Evolutionary conservation across 257 asterid genomes (phyloP).

Genomic region (Primulina huaijiensis): DNA sequence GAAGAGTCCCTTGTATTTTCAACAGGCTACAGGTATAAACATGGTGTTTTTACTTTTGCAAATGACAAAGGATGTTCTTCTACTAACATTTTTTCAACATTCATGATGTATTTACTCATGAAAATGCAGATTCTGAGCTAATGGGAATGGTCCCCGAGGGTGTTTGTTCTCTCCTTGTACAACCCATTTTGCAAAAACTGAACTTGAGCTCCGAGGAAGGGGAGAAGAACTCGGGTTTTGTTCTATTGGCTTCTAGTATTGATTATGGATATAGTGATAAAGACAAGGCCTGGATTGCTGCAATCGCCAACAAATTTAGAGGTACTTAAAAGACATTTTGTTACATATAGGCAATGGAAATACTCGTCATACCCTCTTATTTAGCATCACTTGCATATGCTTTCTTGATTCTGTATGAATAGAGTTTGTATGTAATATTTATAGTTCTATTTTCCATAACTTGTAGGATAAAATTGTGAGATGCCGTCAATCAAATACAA

Average conservation of each 20-base stretch:
- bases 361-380: neutral
- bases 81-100: slow-evolving; percentile 6
- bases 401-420: slow-evolving; percentile 4
- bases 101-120: slow-evolving; percentile 17
- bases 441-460: neutral
- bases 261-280: slow-evolving; percentile 61
- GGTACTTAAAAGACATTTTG: slow-evolving; percentile 27
- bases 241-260: slow-evolving; percentile 71
- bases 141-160: slow-evolving; percentile 73
- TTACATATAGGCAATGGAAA: slow-evolving; percentile 8
- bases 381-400: neutral
- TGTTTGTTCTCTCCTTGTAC: slow-evolving; percentile 66
- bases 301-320: slow-evolving; percentile 66
- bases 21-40: slow-evolving; percentile 52
- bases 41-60: slow-evolving; percentile 4
- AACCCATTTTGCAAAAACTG: slow-evolving; percentile 46
- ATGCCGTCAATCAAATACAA: neutral
- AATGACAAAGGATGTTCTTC: neutral
- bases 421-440: slow-evolving; percentile 5
- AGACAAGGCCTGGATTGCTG: slow-evolving; percentile 76
- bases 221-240: slow-evolving; percentile 47
- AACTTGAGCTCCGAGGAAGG: slow-evolving; percentile 24
- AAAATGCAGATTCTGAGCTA: slow-evolving; percentile 45
- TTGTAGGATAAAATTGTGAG: neutral
- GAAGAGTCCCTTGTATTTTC: slow-evolving; percentile 65